Percentiles rank a stretch among this genome's conserved stretches.
These are phyloP conservation scores for Suhomyces sp. DNA, from an alignment of 805 yeast genomes.

Conservation along the genomic window DNA sequence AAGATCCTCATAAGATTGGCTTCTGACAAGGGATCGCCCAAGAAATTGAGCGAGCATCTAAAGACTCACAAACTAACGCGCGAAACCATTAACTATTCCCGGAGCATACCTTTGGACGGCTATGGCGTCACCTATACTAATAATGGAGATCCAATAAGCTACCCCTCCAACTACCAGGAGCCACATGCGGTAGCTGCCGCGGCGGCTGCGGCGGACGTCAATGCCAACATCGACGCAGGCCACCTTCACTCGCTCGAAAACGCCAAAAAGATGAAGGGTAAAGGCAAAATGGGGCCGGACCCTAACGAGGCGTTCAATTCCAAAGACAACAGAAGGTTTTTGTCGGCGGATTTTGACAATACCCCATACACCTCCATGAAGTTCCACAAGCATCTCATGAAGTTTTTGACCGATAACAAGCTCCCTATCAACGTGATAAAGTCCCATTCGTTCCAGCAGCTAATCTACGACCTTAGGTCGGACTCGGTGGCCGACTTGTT, in stretches of 20 bases:
- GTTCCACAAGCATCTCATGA: slow-evolving; percentile 51
- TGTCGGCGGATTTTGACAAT: slow-evolving; percentile 37
- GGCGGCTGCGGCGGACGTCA: slow-evolving; percentile 5
- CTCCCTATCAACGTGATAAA: slow-evolving; percentile 47
- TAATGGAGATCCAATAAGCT: slow-evolving; percentile 27
- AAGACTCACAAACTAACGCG: slow-evolving; percentile 50
- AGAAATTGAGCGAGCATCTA: slow-evolving; percentile 55
- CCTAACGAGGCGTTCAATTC: background rate
- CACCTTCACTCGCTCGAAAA: slow-evolving; percentile 1
- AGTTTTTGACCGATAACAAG: slow-evolving; percentile 51
- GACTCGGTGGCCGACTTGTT: slow-evolving; percentile 46
- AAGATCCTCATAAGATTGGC: slow-evolving; percentile 46
- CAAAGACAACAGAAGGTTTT: slow-evolving; percentile 9
- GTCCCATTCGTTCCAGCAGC: slow-evolving; percentile 50
- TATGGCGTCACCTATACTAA: slow-evolving; percentile 33
- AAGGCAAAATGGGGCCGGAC: background rate
- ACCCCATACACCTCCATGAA: slow-evolving; percentile 43
- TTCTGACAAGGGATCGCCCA: slow-evolving; percentile 58
- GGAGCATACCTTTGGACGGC: slow-evolving; percentile 40
- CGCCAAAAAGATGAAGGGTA: slow-evolving; percentile 6
- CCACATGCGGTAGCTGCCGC: slow-evolving; percentile 10
- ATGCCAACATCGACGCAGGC: background rate
- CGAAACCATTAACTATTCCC: slow-evolving; percentile 38
- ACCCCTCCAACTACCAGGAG: slow-evolving; percentile 14
- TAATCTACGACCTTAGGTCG: slow-evolving; percentile 49